Evolutionary conservation across 1,284 basidiomycete species (phyloP).

Genomic region (Rhodotorula sp.): DNA sequence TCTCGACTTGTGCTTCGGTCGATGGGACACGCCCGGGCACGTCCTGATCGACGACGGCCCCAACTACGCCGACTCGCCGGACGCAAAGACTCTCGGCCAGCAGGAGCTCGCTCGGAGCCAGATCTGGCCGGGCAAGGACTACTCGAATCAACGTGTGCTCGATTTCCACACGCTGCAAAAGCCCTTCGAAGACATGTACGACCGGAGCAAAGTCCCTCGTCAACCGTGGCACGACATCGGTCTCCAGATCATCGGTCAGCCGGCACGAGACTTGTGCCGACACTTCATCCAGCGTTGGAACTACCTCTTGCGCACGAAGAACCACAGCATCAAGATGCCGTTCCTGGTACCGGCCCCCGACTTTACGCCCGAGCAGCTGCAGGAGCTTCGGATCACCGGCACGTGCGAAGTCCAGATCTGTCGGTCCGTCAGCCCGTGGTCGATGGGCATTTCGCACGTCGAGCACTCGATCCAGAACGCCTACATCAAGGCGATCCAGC

Average conservation of each 20-base stretch:
- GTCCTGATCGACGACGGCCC: constrained; percentile 77
- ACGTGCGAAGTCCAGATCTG: constrained; percentile 98
- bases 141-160: constrained; percentile 82
- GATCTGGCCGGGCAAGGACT: constrained; percentile 67
- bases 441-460: constrained; percentile 80
- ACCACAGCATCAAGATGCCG: constrained; percentile 87
- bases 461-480: constrained; percentile 66
- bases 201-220: constrained; percentile 79
- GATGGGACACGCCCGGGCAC: constrained; percentile 85
- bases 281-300: constrained; percentile 98
- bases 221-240: constrained; percentile 99
- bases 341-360: constrained; percentile 93
- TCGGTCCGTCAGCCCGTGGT: constrained; percentile 94
- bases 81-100: neutral
- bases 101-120: constrained; percentile 13
- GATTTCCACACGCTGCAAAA: constrained; percentile 89
- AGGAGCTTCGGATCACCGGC: constrained; percentile 79
- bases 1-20: constrained; percentile 71
- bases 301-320: constrained; percentile 87
- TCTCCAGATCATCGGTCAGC: constrained; percentile 93
- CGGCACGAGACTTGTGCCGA: constrained; percentile 88
- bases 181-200: constrained; percentile 92
- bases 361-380: constrained; percentile 78
- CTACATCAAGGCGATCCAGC: constrained; percentile 71
- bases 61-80: constrained; percentile 44